A percentile compares a stretch with the other conserved stretches of the same genome.
Conservation (phyloP, 345 rosid species). For the Dipteronia sinensis region DNA sequence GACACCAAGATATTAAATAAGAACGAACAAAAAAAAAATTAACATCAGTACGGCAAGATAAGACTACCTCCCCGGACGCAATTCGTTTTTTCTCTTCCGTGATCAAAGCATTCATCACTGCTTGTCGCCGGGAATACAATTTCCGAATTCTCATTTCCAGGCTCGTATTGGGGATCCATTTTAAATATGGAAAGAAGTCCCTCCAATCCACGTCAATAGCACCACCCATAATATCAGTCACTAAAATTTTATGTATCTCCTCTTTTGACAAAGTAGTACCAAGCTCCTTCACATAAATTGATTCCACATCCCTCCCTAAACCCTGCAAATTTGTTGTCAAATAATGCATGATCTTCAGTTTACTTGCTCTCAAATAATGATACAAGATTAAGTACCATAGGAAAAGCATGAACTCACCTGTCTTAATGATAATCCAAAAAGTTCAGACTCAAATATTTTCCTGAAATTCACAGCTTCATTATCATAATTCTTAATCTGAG, state of each 20-base stretch:
- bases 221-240: constrained; percentile 75
- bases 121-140: constrained; percentile 52
- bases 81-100: constrained; percentile 46
- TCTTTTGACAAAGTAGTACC: constrained; percentile 56
- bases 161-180: constrained; percentile 74
- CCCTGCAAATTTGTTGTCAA: constrained; percentile 39
- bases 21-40: neutral
- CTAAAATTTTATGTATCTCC: constrained; percentile 55
- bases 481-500: constrained; percentile 37
- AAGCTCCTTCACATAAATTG: constrained; percentile 69
- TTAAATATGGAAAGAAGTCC: constrained; percentile 87
- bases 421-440: constrained; percentile 66
- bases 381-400: neutral
- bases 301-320: constrained; percentile 61
- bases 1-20: neutral
- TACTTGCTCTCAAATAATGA: neutral
- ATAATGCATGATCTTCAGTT: neutral
- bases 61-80: constrained; percentile 54
- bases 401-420: constrained; percentile 49
- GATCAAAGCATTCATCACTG: constrained; percentile 67
- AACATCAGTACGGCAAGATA: neutral
- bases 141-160: constrained; percentile 53
- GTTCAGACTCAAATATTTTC: constrained; percentile 68
- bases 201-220: constrained; percentile 93
- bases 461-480: constrained; percentile 65